phyloP scores from a whole-genome alignment of 441 rosid genomes.

The Melastoma candidum region DNA sequence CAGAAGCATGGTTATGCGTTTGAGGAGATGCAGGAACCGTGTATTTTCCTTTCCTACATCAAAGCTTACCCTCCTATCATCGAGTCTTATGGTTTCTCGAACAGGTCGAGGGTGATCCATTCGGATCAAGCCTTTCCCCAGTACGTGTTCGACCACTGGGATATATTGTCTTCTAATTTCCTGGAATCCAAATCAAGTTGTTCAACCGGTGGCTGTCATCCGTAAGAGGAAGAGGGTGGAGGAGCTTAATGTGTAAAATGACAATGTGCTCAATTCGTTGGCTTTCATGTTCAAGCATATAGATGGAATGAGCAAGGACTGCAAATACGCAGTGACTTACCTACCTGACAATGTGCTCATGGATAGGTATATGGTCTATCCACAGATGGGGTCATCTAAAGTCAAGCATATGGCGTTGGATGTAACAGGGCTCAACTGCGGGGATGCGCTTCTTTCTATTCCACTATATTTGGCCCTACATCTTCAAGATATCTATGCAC shows the following conservation, averaged over 20 bases:
- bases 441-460: too few relatives aligned
- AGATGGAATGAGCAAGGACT: too few relatives aligned
- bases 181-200: conserved; percentile 34
- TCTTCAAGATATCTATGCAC: too few relatives aligned
- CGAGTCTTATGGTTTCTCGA: conserved; percentile 33
- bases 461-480: too few relatives aligned
- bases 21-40: conserved; percentile 27
- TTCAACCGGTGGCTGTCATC: conserved; percentile 26
- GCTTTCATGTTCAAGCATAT: too few relatives aligned
- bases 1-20: conserved; percentile 35
- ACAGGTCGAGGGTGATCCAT: conserved; percentile 25
- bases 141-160: conserved; percentile 30
- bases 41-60: conserved; percentile 29
- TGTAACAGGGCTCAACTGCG: too few relatives aligned
- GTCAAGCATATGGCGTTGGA: too few relatives aligned
- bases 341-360: too few relatives aligned
- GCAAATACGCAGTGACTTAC: too few relatives aligned
- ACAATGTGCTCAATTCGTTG: too few relatives aligned
- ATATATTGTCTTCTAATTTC: conserved; percentile 33
- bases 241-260: conserved; percentile 14
- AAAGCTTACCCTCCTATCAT: conserved; percentile 35
- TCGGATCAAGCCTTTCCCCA: conserved; percentile 31
- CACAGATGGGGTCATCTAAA: too few relatives aligned
- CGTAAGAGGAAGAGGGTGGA: conserved; percentile 50
- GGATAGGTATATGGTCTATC: too few relatives aligned